Base-by-base conservation (phyloP, 2,329 filamentous ascomycete genomes). In the Talaromyces sp. region DNA sequence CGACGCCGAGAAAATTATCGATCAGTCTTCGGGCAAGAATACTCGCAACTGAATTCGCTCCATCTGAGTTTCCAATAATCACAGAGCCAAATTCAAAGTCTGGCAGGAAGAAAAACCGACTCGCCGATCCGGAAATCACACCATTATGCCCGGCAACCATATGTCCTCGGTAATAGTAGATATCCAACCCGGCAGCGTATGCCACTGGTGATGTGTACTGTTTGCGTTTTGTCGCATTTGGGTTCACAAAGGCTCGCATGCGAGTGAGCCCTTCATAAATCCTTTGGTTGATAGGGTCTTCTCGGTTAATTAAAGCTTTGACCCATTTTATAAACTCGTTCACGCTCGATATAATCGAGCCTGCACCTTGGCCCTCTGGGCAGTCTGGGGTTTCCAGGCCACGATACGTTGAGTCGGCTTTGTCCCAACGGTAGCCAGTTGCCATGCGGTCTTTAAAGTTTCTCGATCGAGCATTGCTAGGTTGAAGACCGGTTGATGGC, bases 381-480 rank as follows among this genome's bases (percentile, higher is more conserved):
- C 68, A 65, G 4, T 77, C 68, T 15, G 70, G 66, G 8, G 68
- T 62, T 0, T 65, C 61, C 10, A 74, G 66, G 3, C 65, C 59
- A 4, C 72, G 64, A 47, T 72, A 73, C 7, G 55, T 28, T 0
- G 64, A 64, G 1, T 63, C 64, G 0, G 68, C 62, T 1, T 74
- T 64, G 6, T 77, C 64, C 69, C 75, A 82, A 27, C 67, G 68
- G 58, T 84, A 82, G 2, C 78, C 78, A 7, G 71, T 69, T 0
- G 81, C 79, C 5, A 84, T 67, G 25, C 66, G 64, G 49, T 71
- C 61, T 25, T 65, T 61, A 15, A 64, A 68, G 49, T 65, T 69
- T 52, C 63, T 64, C 6, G 52, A 62, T 58, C 22, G 60, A 66
- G 70, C 69, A 71, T 65, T 62, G 70, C 64, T 80, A 81, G 56